Evolutionary conservation across 257 asterid genomes (phyloP).

Genomic region (Forsythia suspensa): DNA sequence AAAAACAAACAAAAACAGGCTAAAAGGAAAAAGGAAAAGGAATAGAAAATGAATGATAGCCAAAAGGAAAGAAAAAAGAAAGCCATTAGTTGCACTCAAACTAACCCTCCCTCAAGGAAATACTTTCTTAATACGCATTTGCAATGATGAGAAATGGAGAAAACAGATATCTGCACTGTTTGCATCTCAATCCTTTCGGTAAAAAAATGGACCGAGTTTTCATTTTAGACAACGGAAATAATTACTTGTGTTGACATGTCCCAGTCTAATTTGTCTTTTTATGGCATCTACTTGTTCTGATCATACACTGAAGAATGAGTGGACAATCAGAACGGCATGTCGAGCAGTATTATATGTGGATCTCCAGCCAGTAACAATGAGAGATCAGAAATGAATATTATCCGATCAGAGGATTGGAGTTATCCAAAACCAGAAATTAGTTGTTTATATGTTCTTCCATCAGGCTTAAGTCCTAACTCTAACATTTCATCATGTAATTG

Average conservation of each 20-base stretch:
- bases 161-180: not conserved
- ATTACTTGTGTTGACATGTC: not conserved
- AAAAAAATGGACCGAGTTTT: not conserved
- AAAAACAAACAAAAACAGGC: no score
- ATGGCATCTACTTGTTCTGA: not conserved
- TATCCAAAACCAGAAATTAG: slow-evolving; percentile 68
- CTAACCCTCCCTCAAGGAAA: no score
- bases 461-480: slow-evolving; percentile 68
- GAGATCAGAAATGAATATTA: not conserved
- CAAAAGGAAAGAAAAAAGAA: no score
- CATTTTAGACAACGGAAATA: not conserved
- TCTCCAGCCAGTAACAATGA: not conserved
- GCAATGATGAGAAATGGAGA: not conserved
- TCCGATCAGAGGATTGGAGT: not conserved
- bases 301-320: not conserved
- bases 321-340: not conserved
- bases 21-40: no score
- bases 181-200: not conserved
- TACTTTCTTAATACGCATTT: not conserved
- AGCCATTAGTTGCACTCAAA: no score
- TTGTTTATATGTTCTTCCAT: slow-evolving; percentile 48
- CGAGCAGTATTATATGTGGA: not conserved
- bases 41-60: no score
- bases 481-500: slow-evolving; percentile 75
- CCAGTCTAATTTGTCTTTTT: not conserved